A percentile compares a stretch with the other conserved stretches of the same genome.
These are phyloP conservation scores for Martiniozyma abietophila DNA, from an alignment of 805 yeast species.

Conservation along the genomic window DNA sequence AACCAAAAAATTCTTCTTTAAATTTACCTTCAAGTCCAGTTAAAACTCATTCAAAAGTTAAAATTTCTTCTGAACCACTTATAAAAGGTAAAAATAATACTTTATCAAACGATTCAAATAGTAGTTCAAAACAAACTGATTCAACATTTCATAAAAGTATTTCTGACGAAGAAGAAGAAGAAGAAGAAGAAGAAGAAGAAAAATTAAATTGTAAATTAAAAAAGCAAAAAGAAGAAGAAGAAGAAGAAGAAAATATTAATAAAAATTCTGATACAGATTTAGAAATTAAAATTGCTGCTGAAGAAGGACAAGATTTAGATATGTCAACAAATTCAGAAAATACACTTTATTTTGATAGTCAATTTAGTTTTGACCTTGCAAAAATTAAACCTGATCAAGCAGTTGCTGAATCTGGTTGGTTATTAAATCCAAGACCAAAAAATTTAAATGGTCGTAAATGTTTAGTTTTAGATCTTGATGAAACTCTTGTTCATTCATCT, in stretches of 20 bases:
- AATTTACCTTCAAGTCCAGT: not conserved
- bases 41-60: too few relatives aligned
- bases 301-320: not conserved
- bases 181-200: slow-evolving; percentile 4
- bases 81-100: slow-evolving; percentile 28
- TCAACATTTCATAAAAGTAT: not conserved
- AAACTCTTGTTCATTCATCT: slow-evolving; percentile 91
- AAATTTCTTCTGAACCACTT: slow-evolving; percentile 14
- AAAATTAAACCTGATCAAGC: slow-evolving; percentile 66
- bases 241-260: slow-evolving; percentile 8
- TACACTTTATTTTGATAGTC: slow-evolving; percentile 18
- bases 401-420: slow-evolving; percentile 53
- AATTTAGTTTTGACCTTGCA: slow-evolving; percentile 42
- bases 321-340: slow-evolving; percentile 4
- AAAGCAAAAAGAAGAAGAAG: slow-evolving; percentile 9
- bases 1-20: not conserved
- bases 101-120: slow-evolving; percentile 3
- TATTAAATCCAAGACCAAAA: slow-evolving; percentile 47
- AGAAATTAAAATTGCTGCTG: too few relatives aligned
- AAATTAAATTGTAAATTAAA: too few relatives aligned
- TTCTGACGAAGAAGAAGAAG: slow-evolving; percentile 10
- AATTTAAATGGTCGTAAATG: slow-evolving; percentile 64
- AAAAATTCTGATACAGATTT: slow-evolving; percentile 25
- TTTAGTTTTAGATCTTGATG: slow-evolving; percentile 86
- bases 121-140: slow-evolving; percentile 6